These are phyloP conservation scores for Cinnamomum chago DNA, from an alignment of 164 flowering plant species.

Conservation along the genomic window DNA sequence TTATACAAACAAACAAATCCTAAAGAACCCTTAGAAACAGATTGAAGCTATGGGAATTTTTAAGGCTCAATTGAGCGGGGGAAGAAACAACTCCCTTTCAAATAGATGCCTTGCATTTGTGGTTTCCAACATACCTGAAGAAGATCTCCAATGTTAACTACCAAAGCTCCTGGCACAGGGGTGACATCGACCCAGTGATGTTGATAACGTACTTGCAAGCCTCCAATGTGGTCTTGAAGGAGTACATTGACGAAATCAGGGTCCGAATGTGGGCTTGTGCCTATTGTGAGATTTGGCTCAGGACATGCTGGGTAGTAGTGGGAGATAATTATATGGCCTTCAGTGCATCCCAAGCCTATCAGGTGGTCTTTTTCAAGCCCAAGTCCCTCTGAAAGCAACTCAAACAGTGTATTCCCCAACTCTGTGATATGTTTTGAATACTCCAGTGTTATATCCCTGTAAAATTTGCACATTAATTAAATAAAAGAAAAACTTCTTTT, in stretches of 20 bases:
- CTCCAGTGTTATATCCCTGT: conserved; percentile 21
- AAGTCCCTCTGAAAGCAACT: conserved; percentile 31
- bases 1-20: no score
- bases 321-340: conserved; percentile 5
- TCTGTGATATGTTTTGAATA: conserved; percentile 7
- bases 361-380: conserved; percentile 29
- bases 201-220: conserved; percentile 27
- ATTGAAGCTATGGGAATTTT: no score
- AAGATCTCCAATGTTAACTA: conserved; percentile 26
- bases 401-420: conserved; percentile 20
- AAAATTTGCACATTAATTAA: neutral
- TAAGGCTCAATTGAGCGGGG: no score
- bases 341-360: conserved; percentile 13
- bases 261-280: conserved; percentile 28
- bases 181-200: conserved; percentile 27
- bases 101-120: neutral
- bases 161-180: conserved; percentile 25
- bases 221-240: conserved; percentile 27
- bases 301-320: conserved; percentile 36
- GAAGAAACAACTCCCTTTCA: neutral
- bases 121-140: conserved; percentile 15
- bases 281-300: conserved; percentile 23
- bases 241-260: conserved; percentile 26
- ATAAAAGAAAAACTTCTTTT: no score
- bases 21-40: no score